These are phyloP conservation scores for Chlorella vulgaris DNA, from an alignment of 139 green algal genomes.

Conservation along the genomic window DNA sequence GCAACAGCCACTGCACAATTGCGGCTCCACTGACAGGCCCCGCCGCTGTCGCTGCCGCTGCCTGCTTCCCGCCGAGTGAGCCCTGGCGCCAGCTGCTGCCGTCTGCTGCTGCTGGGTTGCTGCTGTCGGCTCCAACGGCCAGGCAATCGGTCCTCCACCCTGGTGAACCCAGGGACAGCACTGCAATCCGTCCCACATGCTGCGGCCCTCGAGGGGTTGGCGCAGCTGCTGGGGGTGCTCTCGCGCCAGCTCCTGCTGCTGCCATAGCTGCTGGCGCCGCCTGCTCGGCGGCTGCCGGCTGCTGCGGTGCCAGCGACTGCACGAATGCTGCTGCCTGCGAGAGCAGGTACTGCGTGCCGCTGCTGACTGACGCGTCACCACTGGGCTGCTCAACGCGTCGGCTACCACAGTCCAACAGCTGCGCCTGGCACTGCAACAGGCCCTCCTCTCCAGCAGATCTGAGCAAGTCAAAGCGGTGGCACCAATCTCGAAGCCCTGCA, in stretches of 20 bases:
- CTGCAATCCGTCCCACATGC: conserved; percentile 55
- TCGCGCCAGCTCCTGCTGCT: not conserved
- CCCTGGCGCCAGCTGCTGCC: too few species aligned
- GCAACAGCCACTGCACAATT: conserved; percentile 27
- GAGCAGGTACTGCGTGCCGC: conserved; percentile 9
- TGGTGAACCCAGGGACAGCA: conserved; percentile 56
- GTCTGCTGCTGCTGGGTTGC: too few species aligned
- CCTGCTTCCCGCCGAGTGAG: not conserved
- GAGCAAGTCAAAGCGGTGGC: conserved; percentile 74
- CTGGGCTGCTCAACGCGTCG: not conserved
- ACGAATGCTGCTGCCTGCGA: conserved; percentile 5
- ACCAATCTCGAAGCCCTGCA: conserved; percentile 68
- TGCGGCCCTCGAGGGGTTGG: not conserved
- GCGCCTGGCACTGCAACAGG: conserved; percentile 27
- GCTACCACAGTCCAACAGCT: not conserved
- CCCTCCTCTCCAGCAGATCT: conserved; percentile 25
- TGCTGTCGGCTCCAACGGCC: not conserved
- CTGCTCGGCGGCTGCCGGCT: not conserved
- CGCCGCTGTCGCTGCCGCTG: conserved; percentile 38
- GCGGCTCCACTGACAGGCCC: conserved; percentile 33
- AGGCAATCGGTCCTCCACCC: conserved; percentile 39
- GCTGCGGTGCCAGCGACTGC: not conserved
- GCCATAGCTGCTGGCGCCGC: not conserved
- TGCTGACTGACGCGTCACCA: not conserved
- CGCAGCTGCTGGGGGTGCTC: not conserved